Evolutionary conservation across 2,329 filamentous ascomycete genomes (phyloP).

Genomic region (Colletotrichum spinosum): DNA sequence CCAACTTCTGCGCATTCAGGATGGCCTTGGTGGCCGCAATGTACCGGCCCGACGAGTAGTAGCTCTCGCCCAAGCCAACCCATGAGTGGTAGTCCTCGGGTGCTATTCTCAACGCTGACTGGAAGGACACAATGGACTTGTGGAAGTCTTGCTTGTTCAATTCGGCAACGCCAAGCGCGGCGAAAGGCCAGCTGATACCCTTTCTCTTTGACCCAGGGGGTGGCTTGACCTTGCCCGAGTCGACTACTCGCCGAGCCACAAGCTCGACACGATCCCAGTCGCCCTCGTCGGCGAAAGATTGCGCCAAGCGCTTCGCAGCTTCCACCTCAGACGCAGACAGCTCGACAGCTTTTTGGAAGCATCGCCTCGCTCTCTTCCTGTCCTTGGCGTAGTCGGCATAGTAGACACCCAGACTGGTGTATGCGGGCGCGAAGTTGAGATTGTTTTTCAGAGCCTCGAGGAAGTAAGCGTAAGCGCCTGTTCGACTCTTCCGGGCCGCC

Average conservation of each 20-base stretch:
- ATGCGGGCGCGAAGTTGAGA: constrained; percentile 88
- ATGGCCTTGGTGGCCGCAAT: constrained; percentile 96
- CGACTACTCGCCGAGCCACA: constrained; percentile 88
- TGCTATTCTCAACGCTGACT: constrained; percentile 85
- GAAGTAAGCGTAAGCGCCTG: constrained; percentile 86
- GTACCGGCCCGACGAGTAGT: constrained; percentile 92
- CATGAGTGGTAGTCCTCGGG: constrained; percentile 94
- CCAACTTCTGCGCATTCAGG: constrained; percentile 82
- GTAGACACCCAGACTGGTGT: constrained; percentile 90
- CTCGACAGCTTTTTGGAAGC: constrained; percentile 97
- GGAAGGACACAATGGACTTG: constrained; percentile 91
- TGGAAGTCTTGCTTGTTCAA: constrained; percentile 93
- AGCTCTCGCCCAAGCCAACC: constrained; percentile 97
- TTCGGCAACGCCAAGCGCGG: constrained; percentile 92
- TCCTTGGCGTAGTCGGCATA: constrained; percentile 93
- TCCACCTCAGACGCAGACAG: constrained; percentile 87
- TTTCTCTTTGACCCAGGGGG: constrained; percentile 93
- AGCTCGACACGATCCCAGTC: constrained; percentile 98
- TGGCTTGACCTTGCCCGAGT: constrained; percentile 92
- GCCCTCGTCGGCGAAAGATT: constrained; percentile 86
- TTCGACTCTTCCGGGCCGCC: constrained; percentile 80
- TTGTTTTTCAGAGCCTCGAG: constrained; percentile 87
- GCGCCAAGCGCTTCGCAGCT: constrained; percentile 88
- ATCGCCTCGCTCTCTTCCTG: constrained; percentile 86
- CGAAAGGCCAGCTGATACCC: constrained; percentile 95